Base-by-base conservation (phyloP, 148 eudicot species). In the Persicaria tinctoria region DNA sequence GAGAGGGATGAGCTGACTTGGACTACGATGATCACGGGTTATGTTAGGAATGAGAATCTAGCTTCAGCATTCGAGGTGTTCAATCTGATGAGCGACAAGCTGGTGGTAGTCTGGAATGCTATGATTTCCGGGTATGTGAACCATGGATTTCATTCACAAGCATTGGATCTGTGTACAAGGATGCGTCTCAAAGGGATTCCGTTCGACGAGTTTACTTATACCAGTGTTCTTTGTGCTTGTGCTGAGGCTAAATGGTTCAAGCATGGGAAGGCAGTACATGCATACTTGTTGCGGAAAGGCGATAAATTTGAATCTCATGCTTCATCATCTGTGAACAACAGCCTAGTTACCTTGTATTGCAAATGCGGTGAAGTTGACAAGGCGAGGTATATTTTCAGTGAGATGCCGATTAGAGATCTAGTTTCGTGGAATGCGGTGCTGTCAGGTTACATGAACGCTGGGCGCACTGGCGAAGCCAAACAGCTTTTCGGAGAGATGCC, bases 11-110 rank as follows among this genome's bases (percentile, higher is more conserved):
- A 88, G 79, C 56, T 84, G 60, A 79, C 89, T 4, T 86, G 85
- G 91, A 88, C 89, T 2, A 88, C 91, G 7, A 82, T 88, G 68
- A 84, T 88, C 56, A 81, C 86, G 10, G 91, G 91, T 16, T 88
- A 86, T 51, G 86, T 85, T 53, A 86, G 85, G 82, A 86, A 84
- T 49, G 76, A 60, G 70, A 85, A 88, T 70, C 86, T 88, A 74
- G 79, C 46, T 55, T 75, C 83, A 63, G 87, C 89, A 16, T 76
- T 73, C 55, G 73, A 75, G 55, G 77, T 85, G 64, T 88, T 88
- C 74, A 82, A 84, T 6, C 77, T 79, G 51, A 72, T 75, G 76
- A 70, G 51, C 53, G 87, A 79, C 72, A 86, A 84, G 76, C 76
- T 82, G 49, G 86, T 80, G 69, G 86, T 82, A 17, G 89, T 82